Evolutionary conservation across 225 moss, liverwort and hornwort genomes (phyloP).

Genomic region (Takakia lepidozioides): DNA sequence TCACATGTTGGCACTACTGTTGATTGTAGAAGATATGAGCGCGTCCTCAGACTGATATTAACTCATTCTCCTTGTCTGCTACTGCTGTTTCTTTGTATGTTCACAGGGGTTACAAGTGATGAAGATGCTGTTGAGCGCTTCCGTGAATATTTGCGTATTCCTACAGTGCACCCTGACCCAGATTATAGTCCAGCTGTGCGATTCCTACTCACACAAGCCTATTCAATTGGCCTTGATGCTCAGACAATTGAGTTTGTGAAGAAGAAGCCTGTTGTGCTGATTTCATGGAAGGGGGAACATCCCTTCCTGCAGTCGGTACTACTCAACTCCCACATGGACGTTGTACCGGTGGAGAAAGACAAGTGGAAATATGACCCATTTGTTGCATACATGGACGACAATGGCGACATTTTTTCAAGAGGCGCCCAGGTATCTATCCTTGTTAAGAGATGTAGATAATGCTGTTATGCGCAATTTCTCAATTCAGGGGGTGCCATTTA

Average conservation of each 20-base stretch:
- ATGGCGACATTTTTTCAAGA: constrained; percentile 39
- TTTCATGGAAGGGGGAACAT: constrained; percentile 37
- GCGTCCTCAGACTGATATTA: too few relatives aligned
- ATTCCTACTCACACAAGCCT: constrained; percentile 30
- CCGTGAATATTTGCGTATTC: constrained; percentile 39
- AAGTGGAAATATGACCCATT: constrained; percentile 42
- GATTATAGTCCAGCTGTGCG: constrained; percentile 33
- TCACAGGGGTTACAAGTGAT: constrained; percentile 11
- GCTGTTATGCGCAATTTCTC: too few relatives aligned
- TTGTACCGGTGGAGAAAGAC: constrained; percentile 20
- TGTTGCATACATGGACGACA: constrained; percentile 33
- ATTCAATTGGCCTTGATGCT: constrained; percentile 32
- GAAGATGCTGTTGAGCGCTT: constrained; percentile 41
- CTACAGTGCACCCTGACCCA: constrained; percentile 40
- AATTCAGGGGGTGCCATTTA: too few relatives aligned
- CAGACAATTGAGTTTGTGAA: constrained; percentile 20
- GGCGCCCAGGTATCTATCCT: constrained; percentile 32
- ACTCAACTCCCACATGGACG: constrained; percentile 62
- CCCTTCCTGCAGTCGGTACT: constrained; percentile 27
- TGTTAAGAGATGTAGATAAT: too few relatives aligned
- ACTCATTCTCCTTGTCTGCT: too few relatives aligned
- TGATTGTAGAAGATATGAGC: too few relatives aligned
- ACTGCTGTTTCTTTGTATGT: too few relatives aligned
- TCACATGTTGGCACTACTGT: too few relatives aligned
- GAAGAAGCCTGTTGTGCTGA: constrained; percentile 37